A percentile compares a stretch with the other conserved stretches of the same genome.
These are phyloP conservation scores for Diutina siamensis DNA, from an alignment of 1,139 yeast species.

Conservation along the genomic window DNA sequence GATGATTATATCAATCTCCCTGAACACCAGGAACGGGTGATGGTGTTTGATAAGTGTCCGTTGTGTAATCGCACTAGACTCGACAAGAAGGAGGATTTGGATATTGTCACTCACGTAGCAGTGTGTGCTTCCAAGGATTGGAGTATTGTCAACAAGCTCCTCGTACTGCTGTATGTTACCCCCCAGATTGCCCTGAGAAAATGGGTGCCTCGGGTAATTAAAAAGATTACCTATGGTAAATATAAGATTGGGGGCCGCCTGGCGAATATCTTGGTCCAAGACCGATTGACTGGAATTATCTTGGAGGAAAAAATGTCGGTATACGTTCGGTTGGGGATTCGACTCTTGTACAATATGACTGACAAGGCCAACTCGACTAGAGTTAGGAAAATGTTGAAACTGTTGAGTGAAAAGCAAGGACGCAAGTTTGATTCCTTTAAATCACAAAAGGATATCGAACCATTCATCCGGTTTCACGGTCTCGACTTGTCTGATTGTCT, in stretches of 20 bases:
- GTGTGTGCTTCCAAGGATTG: conserved; percentile 76
- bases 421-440: conserved; percentile 61
- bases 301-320: conserved; percentile 89
- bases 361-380: conserved; percentile 42
- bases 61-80: conserved; percentile 57
- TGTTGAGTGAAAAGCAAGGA: conserved; percentile 74
- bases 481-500: conserved; percentile 63
- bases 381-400: conserved; percentile 46
- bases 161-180: conserved; percentile 65
- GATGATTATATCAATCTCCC: conserved; percentile 21
- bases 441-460: conserved; percentile 55
- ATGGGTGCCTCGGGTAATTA: conserved; percentile 77
- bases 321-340: conserved; percentile 77
- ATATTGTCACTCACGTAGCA: conserved; percentile 76
- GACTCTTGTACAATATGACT: conserved; percentile 71
- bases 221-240: conserved; percentile 81
- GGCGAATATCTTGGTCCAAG: conserved; percentile 90
- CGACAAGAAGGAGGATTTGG: conserved; percentile 44
- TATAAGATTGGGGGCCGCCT: conserved; percentile 76
- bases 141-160: conserved; percentile 53
- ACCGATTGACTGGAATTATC: conserved; percentile 75
- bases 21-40: conserved; percentile 26
- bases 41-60: conserved; percentile 64
- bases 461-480: conserved; percentile 74
- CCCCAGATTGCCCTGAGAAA: conserved; percentile 75